Evolutionary conservation across 108 stramenopile genomes (phyloP), one percentile per base, ranked within the genome.

Genomic region (Cyclotella sp.): DNA sequence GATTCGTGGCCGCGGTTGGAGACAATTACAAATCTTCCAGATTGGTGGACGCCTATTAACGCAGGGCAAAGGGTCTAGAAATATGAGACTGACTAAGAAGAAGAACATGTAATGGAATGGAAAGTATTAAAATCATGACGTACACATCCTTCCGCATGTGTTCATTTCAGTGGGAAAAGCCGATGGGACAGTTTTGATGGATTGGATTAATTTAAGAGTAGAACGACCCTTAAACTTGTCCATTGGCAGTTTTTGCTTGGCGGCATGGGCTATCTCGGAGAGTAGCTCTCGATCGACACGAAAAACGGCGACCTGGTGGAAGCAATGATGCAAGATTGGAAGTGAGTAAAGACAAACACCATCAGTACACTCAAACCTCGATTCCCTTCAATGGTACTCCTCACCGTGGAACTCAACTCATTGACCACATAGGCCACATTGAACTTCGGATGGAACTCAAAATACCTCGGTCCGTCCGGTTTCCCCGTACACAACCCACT

Each of bases 1-100:
- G 93, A 94, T 80, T 97, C 89, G 71, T 97, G 97, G n/a, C 97
- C 96, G n/a, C 97, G 90, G 78, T 97, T 97, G 53, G 91, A 93
- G 28, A 98, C 97, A 59, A 97, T 74, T 15, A 98, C 96, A 63
- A 93, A 96, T 16, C 93, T 79, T 42, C 93, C 95, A 12, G 88
- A 89, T 45, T 91, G 93, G 78, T 97, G 96, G 13, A 95, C 89
- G 63, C 72, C 70, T 72, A 42, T 52, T 21, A 9, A 30, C 18
- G 39, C 21, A 27, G 27, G 22, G 24, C 4, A 28, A 5, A 58
- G 26, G 57, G 18, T 5, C 24, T 24, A 1, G 57, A 58, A 27
- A 58, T 34, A 5, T 3, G 14, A 11, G 22, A 28, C 18, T 58
- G 27, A 58, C n/a, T n/a, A n/a, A 4, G 22, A 22, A 3, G 57